A percentile compares a stretch with the other conserved stretches of the same genome.
Conservation (phyloP, 768 basidiomycete genomes). For the Suillus luteus region DNA sequence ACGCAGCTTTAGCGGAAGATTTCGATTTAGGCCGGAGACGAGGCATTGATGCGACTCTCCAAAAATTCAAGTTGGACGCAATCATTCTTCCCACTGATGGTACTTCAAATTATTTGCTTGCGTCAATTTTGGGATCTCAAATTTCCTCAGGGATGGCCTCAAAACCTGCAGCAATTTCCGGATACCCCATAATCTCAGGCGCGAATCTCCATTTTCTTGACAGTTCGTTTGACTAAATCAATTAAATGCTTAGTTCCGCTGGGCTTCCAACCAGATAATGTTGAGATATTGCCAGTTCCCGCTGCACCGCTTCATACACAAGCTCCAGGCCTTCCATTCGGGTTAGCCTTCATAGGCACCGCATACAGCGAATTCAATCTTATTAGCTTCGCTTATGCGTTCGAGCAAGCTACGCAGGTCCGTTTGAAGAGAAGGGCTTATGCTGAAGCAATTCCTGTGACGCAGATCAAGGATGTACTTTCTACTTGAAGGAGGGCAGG, state of each 20-base stretch:
- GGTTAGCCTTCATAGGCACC: constrained; percentile 62
- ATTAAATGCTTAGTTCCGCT: constrained; percentile 46
- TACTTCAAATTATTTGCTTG: constrained; percentile 16
- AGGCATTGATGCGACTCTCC: constrained; percentile 57
- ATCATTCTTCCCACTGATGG: constrained; percentile 49
- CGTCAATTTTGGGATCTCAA: not conserved
- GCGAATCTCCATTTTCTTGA: constrained; percentile 15
- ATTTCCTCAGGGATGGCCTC: constrained; percentile 30
- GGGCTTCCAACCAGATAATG: constrained; percentile 55
- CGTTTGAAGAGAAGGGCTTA: constrained; percentile 50
- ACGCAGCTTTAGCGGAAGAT: constrained; percentile 47
- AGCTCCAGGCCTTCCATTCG: constrained; percentile 57
- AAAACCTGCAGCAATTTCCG: constrained; percentile 51
- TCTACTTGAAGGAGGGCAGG: constrained; percentile 9
- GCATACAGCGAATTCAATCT: constrained; percentile 61
- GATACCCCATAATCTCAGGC: constrained; percentile 70
- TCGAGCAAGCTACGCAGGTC: constrained; percentile 63
- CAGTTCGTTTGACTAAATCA: constrained; percentile 10
- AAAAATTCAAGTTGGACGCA: constrained; percentile 50
- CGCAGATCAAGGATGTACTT: constrained; percentile 45
- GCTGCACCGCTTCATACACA: constrained; percentile 40
- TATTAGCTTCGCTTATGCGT: constrained; percentile 61
- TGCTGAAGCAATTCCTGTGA: constrained; percentile 55
- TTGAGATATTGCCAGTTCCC: constrained; percentile 39
- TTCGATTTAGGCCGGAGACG: constrained; percentile 50